Base-by-base conservation (phyloP, 1,284 basidiomycete species). In the Ustilago vetiveriae region DNA sequence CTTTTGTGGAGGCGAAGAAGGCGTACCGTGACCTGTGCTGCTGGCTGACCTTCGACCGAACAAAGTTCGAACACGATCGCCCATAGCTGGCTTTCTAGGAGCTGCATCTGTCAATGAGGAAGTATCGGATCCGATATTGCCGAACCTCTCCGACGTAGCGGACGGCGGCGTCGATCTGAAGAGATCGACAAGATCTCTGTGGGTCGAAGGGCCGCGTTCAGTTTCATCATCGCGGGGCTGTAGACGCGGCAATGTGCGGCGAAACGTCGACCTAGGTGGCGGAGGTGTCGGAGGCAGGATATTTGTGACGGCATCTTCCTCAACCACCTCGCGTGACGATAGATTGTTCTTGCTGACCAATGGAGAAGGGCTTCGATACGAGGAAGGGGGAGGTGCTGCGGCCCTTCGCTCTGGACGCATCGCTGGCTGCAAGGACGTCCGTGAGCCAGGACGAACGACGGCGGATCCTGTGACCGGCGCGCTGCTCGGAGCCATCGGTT, bases 131-230 rank as follows among this genome's bases (percentile, higher is more conserved):
- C 39, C 54, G 27, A 47, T 24, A 24, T 21, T 39, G 47, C 47
- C 32, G 32, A 69, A 64, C 22, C 40, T 36, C 19, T 69, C 66
- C 10, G 57, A 41, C 2, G 46, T 44, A 4, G 71, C 41, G 3
- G 55, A 58, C 9, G 74, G 74, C 1, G 74, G 74, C 39, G 72
- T 72, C 24, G 72, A 62, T 21, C 56, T 69, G 55, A 75, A 62
- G 4, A 76, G 45, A n/a, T 75, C 72, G 7, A 68, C 62, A 13
- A 76, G 67, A 8, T 76, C 74, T 39, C 59, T 58, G 17, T 44
- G 32, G 0, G 47, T 36, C 19, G 67, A 58, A 4, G 36, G 8
- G 10, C 17, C 40, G 37, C 60, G 55, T 19, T 60, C 56, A 13
- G 17, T 21, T 17, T 70, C 48, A 22, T 48, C 46, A 27, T 64